A percentile compares a stretch with the other conserved stretches of the same genome.
Conservation (phyloP, 495 filamentous ascomycete genomes). For the Penicillium diatomitis region DNA sequence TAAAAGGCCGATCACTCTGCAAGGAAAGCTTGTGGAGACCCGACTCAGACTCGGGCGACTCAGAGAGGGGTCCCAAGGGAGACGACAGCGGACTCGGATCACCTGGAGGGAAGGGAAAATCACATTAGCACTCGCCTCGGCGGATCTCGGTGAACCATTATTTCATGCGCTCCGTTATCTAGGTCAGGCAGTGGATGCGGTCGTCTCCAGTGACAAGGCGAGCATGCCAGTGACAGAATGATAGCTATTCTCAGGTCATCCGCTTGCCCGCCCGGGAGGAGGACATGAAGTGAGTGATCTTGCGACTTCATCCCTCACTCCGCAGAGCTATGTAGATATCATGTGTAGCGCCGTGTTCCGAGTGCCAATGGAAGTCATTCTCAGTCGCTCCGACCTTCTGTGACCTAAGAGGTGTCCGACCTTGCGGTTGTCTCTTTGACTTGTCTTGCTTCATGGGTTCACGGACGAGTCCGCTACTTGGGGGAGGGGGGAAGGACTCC, state of each 20-base stretch:
- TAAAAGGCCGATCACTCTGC: constrained; percentile 30
- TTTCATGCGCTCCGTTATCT: constrained; percentile 1
- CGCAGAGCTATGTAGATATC: background rate
- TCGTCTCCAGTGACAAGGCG: constrained; percentile 11
- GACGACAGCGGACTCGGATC: constrained; percentile 42
- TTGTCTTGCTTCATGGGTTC: too few species aligned
- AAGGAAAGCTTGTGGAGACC: constrained; percentile 51
- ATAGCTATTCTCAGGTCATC: too few species aligned
- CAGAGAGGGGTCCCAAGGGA: constrained; percentile 33
- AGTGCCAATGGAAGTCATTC: background rate
- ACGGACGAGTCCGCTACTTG: too few species aligned
- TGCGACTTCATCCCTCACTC: background rate
- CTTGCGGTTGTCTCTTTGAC: too few species aligned
- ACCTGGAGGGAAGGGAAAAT: constrained; percentile 14
- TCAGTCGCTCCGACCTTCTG: too few species aligned
- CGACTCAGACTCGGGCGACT: constrained; percentile 32
- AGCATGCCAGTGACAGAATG: background rate
- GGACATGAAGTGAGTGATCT: too few species aligned
- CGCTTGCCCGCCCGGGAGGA: too few species aligned
- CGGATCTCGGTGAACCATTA: too few species aligned
- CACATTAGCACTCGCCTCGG: constrained; percentile 10
- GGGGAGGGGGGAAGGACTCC: too few species aligned
- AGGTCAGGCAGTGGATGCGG: constrained; percentile 2
- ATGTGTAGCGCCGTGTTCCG: background rate
- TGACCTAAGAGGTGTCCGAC: too few species aligned